Base-by-base conservation (phyloP, 2,329 filamentous ascomycete species). In the Penicillium sp. region DNA sequence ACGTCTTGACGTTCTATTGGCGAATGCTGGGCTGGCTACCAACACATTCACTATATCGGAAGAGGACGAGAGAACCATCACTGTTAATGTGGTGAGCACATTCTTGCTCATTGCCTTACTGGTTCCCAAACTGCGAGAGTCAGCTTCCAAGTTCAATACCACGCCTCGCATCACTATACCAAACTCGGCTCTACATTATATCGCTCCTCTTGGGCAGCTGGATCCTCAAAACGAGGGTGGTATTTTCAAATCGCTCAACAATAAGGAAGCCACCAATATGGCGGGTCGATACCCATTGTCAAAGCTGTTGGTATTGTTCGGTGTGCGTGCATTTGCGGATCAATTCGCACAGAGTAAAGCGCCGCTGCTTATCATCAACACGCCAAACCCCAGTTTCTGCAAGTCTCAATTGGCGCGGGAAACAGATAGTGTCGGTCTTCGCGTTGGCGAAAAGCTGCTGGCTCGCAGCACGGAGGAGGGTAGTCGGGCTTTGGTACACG, bases 61-160 rank as follows among this genome's bases (percentile, higher is more conserved):
- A 10, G 51, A 45, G 6, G 42, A 58, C 14, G 56, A 58, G 22
- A 37, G n/a, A 10, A 58, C 58, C 2, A 48, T 60, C 10, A 60
- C 58, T 0, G 58, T 60, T 30, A 60, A 84, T 52, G 78, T 82
- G 19, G 67, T 84, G 40, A 73, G 71, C 10, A 81, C 79, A 0
- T 77, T 82, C 56, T 66, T 84, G 11, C 69, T 84, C 0, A 74
- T 74, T 0, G 55, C 75, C 0, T 65, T 82, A 1, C 35, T 83
- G 4, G 42, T 83, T 31, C 81, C 81, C 1, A 82, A 79, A 65
- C 69, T 84, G 14, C 28, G 19, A n/a, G 44, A n/a, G 5, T 47
- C 44, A 5, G 44, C 44, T 33, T 46, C 25, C 40, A 57, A 47
- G 11, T 65, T 57, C 45, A 44, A 44, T 7, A 64, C 56, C 30